These are phyloP conservation scores for Chlorophyllum brunneum DNA, from an alignment of 768 basidiomycete species.

Conservation along the genomic window DNA sequence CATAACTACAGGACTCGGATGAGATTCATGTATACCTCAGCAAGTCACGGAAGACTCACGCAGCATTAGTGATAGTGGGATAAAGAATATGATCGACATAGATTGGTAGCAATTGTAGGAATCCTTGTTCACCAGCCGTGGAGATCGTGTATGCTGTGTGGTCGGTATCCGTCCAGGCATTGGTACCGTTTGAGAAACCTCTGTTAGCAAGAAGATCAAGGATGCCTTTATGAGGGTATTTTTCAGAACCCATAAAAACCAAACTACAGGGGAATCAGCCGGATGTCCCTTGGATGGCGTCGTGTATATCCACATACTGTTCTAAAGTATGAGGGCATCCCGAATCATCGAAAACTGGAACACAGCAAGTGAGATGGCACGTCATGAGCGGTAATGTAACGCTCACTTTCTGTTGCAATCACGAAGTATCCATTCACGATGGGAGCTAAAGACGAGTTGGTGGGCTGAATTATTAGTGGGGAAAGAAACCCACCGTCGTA, in stretches of 20 bases:
- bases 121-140: slow-evolving; percentile 93
- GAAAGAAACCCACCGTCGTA: slow-evolving; percentile 64
- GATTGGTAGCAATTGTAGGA: slow-evolving; percentile 79
- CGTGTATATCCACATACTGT: slow-evolving; percentile 55
- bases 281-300: background rate
- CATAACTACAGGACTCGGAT: slow-evolving; percentile 31
- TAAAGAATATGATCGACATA: slow-evolving; percentile 97
- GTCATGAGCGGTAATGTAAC: background rate
- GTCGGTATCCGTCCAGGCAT: slow-evolving; percentile 97
- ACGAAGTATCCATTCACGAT: slow-evolving; percentile 91
- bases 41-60: slow-evolving; percentile 41
- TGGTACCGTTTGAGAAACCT: slow-evolving; percentile 87
- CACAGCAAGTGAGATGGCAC: background rate
- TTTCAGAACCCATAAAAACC: slow-evolving; percentile 93
- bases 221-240: slow-evolving; percentile 95
- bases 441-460: slow-evolving; percentile 52
- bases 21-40: background rate
- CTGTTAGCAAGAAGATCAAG: slow-evolving; percentile 94
- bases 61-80: slow-evolving; percentile 87
- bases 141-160: slow-evolving; percentile 95
- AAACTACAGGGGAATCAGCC: slow-evolving; percentile 41
- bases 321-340: slow-evolving; percentile 96
- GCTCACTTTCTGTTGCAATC: slow-evolving; percentile 81
- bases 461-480: slow-evolving; percentile 11
- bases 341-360: slow-evolving; percentile 84